Base-by-base conservation (phyloP, 2,329 filamentous ascomycete genomes). In the Aspergillus quadricinctus region DNA sequence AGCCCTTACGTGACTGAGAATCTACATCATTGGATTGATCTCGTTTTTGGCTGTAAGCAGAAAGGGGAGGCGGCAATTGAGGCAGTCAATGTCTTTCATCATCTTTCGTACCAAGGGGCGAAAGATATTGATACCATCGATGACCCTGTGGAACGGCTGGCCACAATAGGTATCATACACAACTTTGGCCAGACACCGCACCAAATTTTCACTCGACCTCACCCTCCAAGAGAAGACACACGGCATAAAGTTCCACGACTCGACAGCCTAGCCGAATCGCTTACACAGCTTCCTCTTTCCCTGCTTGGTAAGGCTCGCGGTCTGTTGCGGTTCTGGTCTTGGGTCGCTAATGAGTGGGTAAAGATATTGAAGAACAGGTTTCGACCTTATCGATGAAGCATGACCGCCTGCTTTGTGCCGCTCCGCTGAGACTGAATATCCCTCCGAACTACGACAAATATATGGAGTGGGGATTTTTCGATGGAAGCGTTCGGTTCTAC, bases 181-280 rank as follows among this genome's bases (percentile, higher is more conserved):
- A 97, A 97, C 66, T 99, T 99, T 72, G 94, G 94, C 0, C 94
- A 99, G 72, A 99, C 95, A 1, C 94, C 95, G 1, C 89, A 95
- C 65, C 95, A 99, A 71, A 88, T 97, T 17, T 99, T 97, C 71
- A 83, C 85, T 48, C 88, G 88, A 57, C 81, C 88, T 11, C 94
- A 99, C 72, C 87, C 89, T 3, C 77, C 83, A n/a, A 84, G 88
- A 14, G 92, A 96, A 62, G 83, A 89, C 55, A 75, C 82, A 4
- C 79, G 83, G 23, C 83, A 86, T 54, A 86, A 85, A 4, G 78
- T 82, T 3, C 85, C 84, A 55, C 83, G 90, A 55, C 79, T 99
- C 0, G 93, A 99, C 71, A 88, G 85, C 0, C 83, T 88, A 0
- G 86, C 90, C 0, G 87, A 90, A 62, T 87, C 86, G 4, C 77